phyloP scores from a whole-genome alignment of 2,329 filamentous ascomycete genomes.

The Lasiodiplodia citricola region DNA sequence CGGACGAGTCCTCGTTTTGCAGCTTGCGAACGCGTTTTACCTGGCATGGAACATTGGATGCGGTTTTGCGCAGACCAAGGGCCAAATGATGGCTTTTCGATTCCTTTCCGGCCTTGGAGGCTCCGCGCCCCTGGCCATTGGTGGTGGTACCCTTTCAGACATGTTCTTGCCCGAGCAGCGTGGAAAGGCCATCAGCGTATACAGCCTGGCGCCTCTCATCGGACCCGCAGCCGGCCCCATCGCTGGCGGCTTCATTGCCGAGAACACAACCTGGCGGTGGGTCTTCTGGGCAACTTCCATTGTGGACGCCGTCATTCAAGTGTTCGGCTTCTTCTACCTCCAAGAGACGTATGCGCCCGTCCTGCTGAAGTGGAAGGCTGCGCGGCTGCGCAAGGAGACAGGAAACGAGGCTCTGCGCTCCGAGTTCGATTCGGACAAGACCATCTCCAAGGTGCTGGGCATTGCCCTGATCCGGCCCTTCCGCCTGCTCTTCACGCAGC shows the following conservation, averaged over 20 bases:
- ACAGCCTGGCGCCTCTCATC: conserved; percentile 67
- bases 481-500: conserved; percentile 62
- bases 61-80: conserved; percentile 44
- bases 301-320: conserved; percentile 64
- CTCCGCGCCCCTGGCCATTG: conserved; percentile 46
- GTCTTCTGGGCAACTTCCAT: conserved; percentile 73
- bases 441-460: conserved; percentile 37
- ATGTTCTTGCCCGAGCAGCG: conserved; percentile 66
- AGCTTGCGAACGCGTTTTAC: conserved; percentile 42
- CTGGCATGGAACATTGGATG: conserved; percentile 47
- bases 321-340: conserved; percentile 65
- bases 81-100: conserved; percentile 44
- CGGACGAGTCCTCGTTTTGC: conserved; percentile 41
- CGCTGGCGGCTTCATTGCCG: conserved; percentile 67
- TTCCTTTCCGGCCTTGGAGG: conserved; percentile 47
- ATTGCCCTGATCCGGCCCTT: conserved; percentile 60
- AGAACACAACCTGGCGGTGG: conserved; percentile 73
- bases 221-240: conserved; percentile 71
- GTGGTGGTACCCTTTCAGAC: conserved; percentile 54
- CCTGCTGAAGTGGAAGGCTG: conserved; percentile 64
- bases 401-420: conserved; percentile 66
- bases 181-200: conserved; percentile 67
- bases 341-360: conserved; percentile 70
- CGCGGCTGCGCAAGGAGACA: conserved; percentile 61
- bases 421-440: conserved; percentile 48